Evolutionary conservation across 306 rosid species (phyloP), one percentile per base, ranked within the genome.

Genomic region (Glycine latifolia): DNA sequence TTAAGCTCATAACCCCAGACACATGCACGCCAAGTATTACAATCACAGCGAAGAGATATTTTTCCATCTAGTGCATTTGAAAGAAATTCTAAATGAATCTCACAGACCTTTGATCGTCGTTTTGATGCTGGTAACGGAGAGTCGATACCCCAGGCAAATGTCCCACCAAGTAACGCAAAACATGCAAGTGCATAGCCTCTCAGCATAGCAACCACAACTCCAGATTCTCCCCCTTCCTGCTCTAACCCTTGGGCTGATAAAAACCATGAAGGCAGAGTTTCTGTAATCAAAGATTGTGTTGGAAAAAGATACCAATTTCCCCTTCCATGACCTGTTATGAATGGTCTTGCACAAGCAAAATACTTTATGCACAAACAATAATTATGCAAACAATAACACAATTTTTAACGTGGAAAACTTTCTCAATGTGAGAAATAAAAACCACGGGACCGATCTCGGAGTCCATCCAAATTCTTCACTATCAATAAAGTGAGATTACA

Each of bases 261-360:
- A 85, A 93, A 91, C 99, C 93, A 95, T 41, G 98, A 95, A 69
- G 98, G 97, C 85, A 95, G 67, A 55, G 96, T 92, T 87, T 95
- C 99, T 76, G 85, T 90, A 49, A 95, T 77, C 85, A 95, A 83
- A 49, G 91, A 85, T n/a, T n/a, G n/a, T n/a, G n/a, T n/a, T n/a
- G n/a, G n/a, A n/a, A n/a, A n/a, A n/a, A n/a, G n/a, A n/a, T n/a
- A n/a, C n/a, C n/a, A n/a, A n/a, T n/a, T n/a, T n/a, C n/a, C n/a
- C n/a, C n/a, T n/a, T n/a, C n/a, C n/a, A n/a, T n/a, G n/a, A n/a
- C n/a, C n/a, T n/a, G n/a, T n/a, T n/a, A n/a, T n/a, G n/a, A n/a
- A n/a, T n/a, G n/a, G n/a, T n/a, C n/a, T n/a, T n/a, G n/a, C n/a
- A n/a, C n/a, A n/a, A n/a, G n/a, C n/a, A n/a, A n/a, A n/a, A n/a